Conservation (phyloP, 805 yeast genomes). For the Blastobotrys parvus region DNA sequence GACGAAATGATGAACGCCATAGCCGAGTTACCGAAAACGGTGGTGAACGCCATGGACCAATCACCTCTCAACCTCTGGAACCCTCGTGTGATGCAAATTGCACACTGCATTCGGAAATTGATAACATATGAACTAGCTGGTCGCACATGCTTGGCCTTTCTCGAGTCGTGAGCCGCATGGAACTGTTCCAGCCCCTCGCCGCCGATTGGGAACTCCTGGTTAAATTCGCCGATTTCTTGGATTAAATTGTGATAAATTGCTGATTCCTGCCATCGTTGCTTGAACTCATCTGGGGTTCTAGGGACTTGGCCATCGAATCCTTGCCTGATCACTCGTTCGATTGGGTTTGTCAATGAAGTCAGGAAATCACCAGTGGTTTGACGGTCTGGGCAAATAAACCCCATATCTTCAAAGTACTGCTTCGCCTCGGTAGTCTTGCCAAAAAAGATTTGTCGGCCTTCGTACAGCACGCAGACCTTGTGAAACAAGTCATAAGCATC, state of each 20-base stretch:
- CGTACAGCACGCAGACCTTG: conserved; percentile 45
- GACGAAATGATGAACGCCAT: conserved; percentile 53
- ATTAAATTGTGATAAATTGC: conserved; percentile 34
- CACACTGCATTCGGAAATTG: conserved; percentile 38
- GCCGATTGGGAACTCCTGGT: conserved; percentile 17
- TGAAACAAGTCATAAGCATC: conserved; percentile 47
- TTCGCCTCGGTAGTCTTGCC: conserved; percentile 42
- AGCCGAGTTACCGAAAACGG: conserved; percentile 36
- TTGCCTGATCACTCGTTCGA: conserved; percentile 36
- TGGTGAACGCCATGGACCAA: conserved; percentile 36
- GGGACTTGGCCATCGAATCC: conserved; percentile 46
- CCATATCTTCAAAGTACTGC: conserved; percentile 44
- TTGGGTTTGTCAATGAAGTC: conserved; percentile 47
- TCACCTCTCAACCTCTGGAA: conserved; percentile 49
- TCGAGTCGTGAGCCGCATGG: conserved; percentile 22
- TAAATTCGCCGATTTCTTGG: conserved; percentile 35
- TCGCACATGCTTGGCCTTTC: conserved; percentile 27
- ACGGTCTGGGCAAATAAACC: conserved; percentile 47
- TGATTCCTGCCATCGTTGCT: conserved; percentile 42
- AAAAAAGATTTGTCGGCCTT: conserved; percentile 48
- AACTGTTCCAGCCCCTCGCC: conserved; percentile 21
- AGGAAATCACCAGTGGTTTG: conserved; percentile 54
- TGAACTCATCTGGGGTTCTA: conserved; percentile 44
- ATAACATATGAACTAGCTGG: conserved; percentile 34
- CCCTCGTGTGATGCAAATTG: conserved; percentile 39